A percentile compares a stretch with the other conserved stretches of the same genome.
Evolutionary conservation across 2,329 filamentous ascomycete genomes (phyloP).

Genomic region (Talaromyces sp.): DNA sequence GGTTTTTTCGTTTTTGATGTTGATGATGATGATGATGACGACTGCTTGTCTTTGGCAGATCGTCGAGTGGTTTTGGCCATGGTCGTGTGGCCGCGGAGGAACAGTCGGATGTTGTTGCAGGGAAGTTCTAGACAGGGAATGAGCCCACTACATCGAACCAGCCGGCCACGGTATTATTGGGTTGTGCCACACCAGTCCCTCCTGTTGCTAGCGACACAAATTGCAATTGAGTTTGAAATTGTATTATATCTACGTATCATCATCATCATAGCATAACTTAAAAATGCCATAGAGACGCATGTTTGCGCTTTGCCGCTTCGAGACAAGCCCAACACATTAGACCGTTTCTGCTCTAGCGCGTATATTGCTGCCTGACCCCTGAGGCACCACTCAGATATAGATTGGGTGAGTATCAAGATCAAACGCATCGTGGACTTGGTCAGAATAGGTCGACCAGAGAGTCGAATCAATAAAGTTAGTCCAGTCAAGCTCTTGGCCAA

Average conservation of each 20-base stretch:
- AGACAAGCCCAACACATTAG: not conserved
- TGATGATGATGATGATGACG: constrained; percentile 12
- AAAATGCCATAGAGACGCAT: not conserved
- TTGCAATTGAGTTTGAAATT: not conserved
- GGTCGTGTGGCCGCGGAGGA: not conserved
- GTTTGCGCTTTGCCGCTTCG: not conserved
- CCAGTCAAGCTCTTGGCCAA: not conserved
- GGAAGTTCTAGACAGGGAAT: not conserved
- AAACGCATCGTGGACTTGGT: not conserved
- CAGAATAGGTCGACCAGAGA: not conserved
- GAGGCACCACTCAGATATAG: not conserved
- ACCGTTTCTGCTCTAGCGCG: not conserved
- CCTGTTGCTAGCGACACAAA: not conserved
- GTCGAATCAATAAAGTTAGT: not conserved
- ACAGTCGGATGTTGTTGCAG: not conserved
- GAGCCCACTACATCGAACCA: not conserved
- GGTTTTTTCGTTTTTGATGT: constrained; percentile 15
- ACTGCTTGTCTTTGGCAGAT: constrained; percentile 24
- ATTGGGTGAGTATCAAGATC: not conserved
- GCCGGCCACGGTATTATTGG: not conserved
- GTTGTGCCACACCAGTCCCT: not conserved
- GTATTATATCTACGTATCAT: not conserved
- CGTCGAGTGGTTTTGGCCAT: constrained; percentile 34
- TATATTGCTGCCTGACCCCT: not conserved
- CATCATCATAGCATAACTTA: not conserved